Evolutionary conservation across 208 protist genomes (phyloP), one percentile per base, ranked within the genome.

Genomic region (Leishmania tropica): DNA sequence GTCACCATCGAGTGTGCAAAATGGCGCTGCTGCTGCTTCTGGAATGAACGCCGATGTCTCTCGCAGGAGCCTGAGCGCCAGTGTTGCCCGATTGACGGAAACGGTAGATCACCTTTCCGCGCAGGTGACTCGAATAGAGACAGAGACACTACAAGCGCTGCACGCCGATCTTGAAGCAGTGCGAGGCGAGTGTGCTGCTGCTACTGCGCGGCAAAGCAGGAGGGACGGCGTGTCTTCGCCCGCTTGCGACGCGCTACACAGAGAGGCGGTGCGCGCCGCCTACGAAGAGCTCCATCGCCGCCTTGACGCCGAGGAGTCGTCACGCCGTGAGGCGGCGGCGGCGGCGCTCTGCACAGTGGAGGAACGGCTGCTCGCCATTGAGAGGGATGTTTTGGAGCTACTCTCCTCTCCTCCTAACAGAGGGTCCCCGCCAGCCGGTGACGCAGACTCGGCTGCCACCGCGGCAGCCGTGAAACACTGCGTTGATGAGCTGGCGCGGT

Each of bases 161-260:
- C 74, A 24, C 4, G 62, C 51, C 24, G 82, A 85, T 11, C 42
- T 81, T 24, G 72, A 75, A 7, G 77, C 71, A 24, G 6, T 85
- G 48, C 75, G 48, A 35, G 51, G 65, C 13, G 78, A 81, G 35
- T 48, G 72, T 53, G 64, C 70, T 35, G 82, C 72, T 31, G 58
- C 70, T 8, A 19, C n/a, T 21, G 60, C 2, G 35, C 48, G 37
- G 42, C 31, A n/a, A 19, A 48, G 31, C 24, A 21, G 21, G 13
- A 71, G 48, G 67, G 70, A 37, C 24, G 45, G 51, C 45, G 45
- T 35, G 40, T 31, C 40, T 74, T 37, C 45, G 28, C 40, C 24
- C 70, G 31, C 45, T 21, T 21, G 40, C 47, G 28, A 13, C 8
- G 13, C 70, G 24, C 19, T 51, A 28, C 40, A 51, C 40, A 51